Evolutionary conservation across 345 rosid genomes (phyloP), one percentile per base, ranked within the genome.

Genomic region (Eucalyptus polybractea): DNA sequence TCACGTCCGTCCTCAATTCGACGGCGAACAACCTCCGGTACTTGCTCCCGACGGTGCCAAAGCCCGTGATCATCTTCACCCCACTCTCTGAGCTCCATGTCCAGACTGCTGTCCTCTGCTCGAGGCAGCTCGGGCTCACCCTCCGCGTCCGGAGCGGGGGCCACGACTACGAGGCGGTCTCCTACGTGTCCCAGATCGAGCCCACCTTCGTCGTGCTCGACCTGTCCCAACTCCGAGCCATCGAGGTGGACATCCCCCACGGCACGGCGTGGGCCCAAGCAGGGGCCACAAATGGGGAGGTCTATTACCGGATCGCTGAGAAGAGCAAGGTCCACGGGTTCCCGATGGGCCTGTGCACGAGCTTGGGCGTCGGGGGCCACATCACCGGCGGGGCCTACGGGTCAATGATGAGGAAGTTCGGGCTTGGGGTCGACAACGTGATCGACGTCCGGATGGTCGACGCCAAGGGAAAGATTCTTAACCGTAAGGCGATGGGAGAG

Each of bases 401-500:
- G 40, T 25, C 95, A 65, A 91, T 96, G 97, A 94, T 95, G 98
- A 92, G 96, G 88, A 96, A 94, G 86, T 96, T 91, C 58, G 98
- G 99, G 40, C 97, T 96, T 2, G 99, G 94, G 33, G 97, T 92
- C 44, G 98, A 96, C 72, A 96, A 96, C 88, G 98, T 94, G 31
- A 33, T 95, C 7, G 98, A 96, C 86, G 98, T 96, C 24, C 91
- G 92, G 87, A 95, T 96, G 5, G 90, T 96, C 3, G 97, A 94
- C 62, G 94, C 91, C 4, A 90, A 90, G 47, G 97, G 98, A 29
- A 93, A 65, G 50, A 37, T 95, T 50, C 96, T 95, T 1, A 92
- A 95, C 87, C 81, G 97, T 67, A 80, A 88, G 15, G 85, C 94
- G 8, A 95, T 94, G 97, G 97, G 97, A 2, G 94, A 96, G 87